A percentile compares a stretch with the other conserved stretches of the same genome.
phyloP scores from a whole-genome alignment of 2,329 filamentous ascomycete species.

The Tolypocladium nubicola region DNA sequence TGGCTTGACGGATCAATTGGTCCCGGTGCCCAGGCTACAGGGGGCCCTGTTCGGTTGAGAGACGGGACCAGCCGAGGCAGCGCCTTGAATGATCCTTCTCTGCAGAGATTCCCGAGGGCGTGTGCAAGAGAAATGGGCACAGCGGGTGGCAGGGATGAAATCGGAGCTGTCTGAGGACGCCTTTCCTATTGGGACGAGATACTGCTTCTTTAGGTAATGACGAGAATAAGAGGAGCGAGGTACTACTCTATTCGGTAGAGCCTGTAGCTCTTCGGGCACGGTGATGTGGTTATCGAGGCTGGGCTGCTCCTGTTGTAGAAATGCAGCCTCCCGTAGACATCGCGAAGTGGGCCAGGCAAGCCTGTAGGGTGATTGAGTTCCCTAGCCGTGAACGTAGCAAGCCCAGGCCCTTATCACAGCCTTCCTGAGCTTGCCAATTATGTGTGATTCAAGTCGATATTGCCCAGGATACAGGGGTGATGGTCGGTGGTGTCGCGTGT shows the following conservation, averaged over 20 bases:
- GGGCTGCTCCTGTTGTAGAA: neutral
- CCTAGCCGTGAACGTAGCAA: neutral
- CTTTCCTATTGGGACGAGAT: constrained; percentile 21
- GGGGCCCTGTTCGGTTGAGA: constrained; percentile 3
- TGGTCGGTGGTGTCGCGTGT: neutral
- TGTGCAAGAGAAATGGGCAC: neutral
- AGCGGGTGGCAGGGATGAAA: neutral
- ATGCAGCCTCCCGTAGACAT: neutral
- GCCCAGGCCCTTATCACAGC: neutral
- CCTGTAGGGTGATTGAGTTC: neutral
- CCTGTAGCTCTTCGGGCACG: constrained; percentile 10
- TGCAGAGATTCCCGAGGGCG: neutral
- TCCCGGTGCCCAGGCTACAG: constrained; percentile 10
- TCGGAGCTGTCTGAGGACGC: constrained; percentile 10
- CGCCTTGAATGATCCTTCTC: neutral
- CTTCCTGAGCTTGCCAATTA: constrained; percentile 1
- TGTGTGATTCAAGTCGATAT: constrained; percentile 5
- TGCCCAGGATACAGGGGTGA: neutral
- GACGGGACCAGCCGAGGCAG: neutral
- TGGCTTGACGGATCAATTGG: constrained; percentile 3
- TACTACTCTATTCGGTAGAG: constrained; percentile 11
- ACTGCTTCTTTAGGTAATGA: constrained; percentile 20
- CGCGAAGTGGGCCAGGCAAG: neutral
- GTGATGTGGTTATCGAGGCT: constrained; percentile 6
- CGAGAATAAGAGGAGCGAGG: constrained; percentile 6